Conservation (phyloP, 2,329 filamentous ascomycete genomes). For the Metarhizium rileyi region DNA sequence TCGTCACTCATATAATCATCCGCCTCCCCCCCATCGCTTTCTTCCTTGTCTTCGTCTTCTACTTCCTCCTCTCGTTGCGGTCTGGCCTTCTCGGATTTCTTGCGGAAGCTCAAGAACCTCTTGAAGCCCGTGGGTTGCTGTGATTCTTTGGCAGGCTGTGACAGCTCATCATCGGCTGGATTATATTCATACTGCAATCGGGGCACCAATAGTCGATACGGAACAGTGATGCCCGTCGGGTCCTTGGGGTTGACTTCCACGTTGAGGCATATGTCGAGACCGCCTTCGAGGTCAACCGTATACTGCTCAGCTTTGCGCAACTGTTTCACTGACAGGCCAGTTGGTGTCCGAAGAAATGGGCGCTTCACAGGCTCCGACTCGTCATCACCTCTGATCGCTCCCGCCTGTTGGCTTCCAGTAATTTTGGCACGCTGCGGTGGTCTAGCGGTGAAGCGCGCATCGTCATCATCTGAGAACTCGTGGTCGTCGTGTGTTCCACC, state of each 20-base stretch:
- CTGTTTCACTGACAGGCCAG: slow-evolving; percentile 55
- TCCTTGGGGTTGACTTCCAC: slow-evolving; percentile 81
- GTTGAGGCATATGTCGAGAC: slow-evolving; percentile 79
- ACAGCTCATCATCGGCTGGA: slow-evolving; percentile 27
- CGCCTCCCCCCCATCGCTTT: slow-evolving; percentile 15
- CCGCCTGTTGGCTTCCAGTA: slow-evolving; percentile 16
- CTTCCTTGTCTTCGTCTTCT: slow-evolving; percentile 15
- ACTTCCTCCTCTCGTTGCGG: slow-evolving; percentile 9
- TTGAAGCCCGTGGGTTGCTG: slow-evolving; percentile 30
- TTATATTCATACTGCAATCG: slow-evolving; percentile 54
- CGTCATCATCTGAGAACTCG: slow-evolving; percentile 47
- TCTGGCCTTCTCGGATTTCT: slow-evolving; percentile 19
- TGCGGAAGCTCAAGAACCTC: slow-evolving; percentile 35
- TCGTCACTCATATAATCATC: slow-evolving; percentile 9
- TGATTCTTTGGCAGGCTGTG: slow-evolving; percentile 14
- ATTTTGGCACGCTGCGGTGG: slow-evolving; percentile 23
- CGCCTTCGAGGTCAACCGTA: slow-evolving; percentile 68
- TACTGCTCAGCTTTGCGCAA: slow-evolving; percentile 42
- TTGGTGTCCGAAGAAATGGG: slow-evolving; percentile 60
- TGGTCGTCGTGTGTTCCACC: slow-evolving; percentile 28
- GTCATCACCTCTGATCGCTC: slow-evolving; percentile 3
- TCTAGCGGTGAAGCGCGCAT: slow-evolving; percentile 43
- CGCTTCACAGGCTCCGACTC: slow-evolving; percentile 12
- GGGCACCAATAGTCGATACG: slow-evolving; percentile 81
- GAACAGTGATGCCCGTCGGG: slow-evolving; percentile 76